Evolutionary conservation across 495 filamentous ascomycete genomes (phyloP), one percentile per base, ranked within the genome.

Genomic region (Penicillium chermesinum): DNA sequence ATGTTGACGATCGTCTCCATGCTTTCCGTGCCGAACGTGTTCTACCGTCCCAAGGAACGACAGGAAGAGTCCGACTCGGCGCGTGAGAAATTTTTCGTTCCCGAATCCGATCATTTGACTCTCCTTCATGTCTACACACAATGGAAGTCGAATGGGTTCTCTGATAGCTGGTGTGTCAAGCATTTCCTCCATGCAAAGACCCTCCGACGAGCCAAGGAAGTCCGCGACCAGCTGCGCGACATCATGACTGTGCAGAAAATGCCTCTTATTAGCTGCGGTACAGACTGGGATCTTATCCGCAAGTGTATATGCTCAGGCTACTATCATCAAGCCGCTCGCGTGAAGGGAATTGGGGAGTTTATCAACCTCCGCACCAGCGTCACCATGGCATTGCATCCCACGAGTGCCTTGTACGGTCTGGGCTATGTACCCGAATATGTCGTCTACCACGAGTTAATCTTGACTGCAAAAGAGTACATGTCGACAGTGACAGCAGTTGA

Each of bases 381-480:
- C 6, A 90, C 87, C 8, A 87, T 97, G 47, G 87, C 95, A 56
- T 71, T 99, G 41, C 94, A 97, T 66, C 91, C 94, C 18, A 97
- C 94, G 1, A 89, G 84, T 54, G 88, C 91, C 7, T 75, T 99
- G 7, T 97, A 94, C 61, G 91, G 91, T 32, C 77, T 93, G 1
- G 91, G 93, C 3, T 93, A 93, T 66, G 77, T 96, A 20, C 94
- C 94, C 0, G 91, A 97, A 58, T 96, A 96, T 57, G 91, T 99
- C 46, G 84, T 99, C 21, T 99, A 97, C 68, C 94, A 99, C 70
- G 94, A 99, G 67, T 80, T 99, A 54, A 96, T 96, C 54, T 80
- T 97, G 38, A 99, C 94, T 0, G 87, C 83, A 42, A 96, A 95
- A 63, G 94, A 97, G 69, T 99, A 97, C 73, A 97, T 99, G 91